Evolutionary conservation across 2,329 filamentous ascomycete genomes (phyloP), one percentile per base, ranked within the genome.

Genomic region (Aspergillus unguis): DNA sequence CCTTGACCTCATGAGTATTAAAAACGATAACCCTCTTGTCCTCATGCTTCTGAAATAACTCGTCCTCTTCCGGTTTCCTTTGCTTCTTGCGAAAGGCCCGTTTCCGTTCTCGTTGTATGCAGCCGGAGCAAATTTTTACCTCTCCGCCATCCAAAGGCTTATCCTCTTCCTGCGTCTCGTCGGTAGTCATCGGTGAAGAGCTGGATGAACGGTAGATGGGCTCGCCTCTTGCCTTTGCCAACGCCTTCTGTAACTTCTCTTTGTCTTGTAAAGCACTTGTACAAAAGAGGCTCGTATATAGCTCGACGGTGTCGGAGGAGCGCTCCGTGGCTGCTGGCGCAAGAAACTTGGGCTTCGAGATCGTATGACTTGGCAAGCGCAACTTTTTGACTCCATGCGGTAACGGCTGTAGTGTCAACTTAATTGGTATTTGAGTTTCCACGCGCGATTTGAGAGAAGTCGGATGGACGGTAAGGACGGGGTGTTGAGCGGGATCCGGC

Each of bases 351-450:
- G 92, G 89, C 69, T 97, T 97, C 23, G 92, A 94, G 50, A 99
- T 94, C 1, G 90, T 95, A 67, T 96, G 86, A 3, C 87, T 85
- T 4, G 92, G 94, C 11, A 99, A 81, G 65, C 95, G 91, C 46
- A 97, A 76, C 67, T 87, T 90, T 58, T 86, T 88, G 52, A 92
- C 83, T 8, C 87, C 87, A 0, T 80, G 75, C 1, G 92, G 91
- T 43, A 95, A 76, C 23, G 88, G 85, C 52, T 85, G 86, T 36
- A 97, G 73, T 0, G 85, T 87, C 71, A 97, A 80, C 63, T 86
- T 86, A 61, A 96, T 90, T 6, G 88, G 89, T 61, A 97, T 96
- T 68, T 97, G 94, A 0, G 94, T 97, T 75, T 99, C 94, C 17
- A 97, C 94, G 25, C 94, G 85, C 11, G 92, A 96, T 72, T 96